Evolutionary conservation across 805 yeast species (phyloP).

Genomic region (Candida silvatica): DNA sequence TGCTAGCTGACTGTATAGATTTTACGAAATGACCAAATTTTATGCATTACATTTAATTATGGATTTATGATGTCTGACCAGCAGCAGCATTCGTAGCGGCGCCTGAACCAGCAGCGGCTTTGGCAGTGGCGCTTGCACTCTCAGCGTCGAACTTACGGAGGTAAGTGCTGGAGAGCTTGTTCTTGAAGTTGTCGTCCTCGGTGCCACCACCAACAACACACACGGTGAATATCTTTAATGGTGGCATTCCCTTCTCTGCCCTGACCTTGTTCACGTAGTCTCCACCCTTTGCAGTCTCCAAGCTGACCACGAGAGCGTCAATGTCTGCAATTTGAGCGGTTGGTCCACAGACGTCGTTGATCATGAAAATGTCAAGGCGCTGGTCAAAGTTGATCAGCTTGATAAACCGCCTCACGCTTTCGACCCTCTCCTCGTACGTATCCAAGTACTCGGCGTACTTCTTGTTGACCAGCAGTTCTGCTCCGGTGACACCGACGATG

Average conservation of each 20-base stretch:
- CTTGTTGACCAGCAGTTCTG: constrained; percentile 63
- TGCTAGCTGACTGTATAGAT: no score
- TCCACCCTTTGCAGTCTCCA: constrained; percentile 76
- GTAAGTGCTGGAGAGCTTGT: constrained; percentile 81
- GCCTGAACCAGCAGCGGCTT: not conserved
- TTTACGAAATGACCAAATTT: no score
- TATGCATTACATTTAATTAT: constrained; percentile 1
- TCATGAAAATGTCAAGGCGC: constrained; percentile 44
- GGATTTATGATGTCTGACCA: not conserved
- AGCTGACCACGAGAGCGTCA: constrained; percentile 72
- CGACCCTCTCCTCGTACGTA: constrained; percentile 41
- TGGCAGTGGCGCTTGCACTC: no score
- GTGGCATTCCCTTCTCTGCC: constrained; percentile 40
- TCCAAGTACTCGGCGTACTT: constrained; percentile 62
- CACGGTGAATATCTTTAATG: constrained; percentile 43
- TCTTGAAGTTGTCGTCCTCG: constrained; percentile 39
- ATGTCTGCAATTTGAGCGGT: constrained; percentile 70
- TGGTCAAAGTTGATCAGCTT: constrained; percentile 36
- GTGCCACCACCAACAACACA: constrained; percentile 52
- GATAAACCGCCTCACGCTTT: constrained; percentile 41
- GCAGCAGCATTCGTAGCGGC: not conserved
- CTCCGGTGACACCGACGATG: constrained; percentile 81
- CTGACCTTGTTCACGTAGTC: constrained; percentile 61
- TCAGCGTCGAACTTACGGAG: constrained; percentile 33
- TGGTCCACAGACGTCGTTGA: constrained; percentile 90